A percentile compares a stretch with the other conserved stretches of the same genome.
These are phyloP conservation scores for Blastocystis sp. DNA, from an alignment of 352 stramenopile genomes.

Conservation along the genomic window DNA sequence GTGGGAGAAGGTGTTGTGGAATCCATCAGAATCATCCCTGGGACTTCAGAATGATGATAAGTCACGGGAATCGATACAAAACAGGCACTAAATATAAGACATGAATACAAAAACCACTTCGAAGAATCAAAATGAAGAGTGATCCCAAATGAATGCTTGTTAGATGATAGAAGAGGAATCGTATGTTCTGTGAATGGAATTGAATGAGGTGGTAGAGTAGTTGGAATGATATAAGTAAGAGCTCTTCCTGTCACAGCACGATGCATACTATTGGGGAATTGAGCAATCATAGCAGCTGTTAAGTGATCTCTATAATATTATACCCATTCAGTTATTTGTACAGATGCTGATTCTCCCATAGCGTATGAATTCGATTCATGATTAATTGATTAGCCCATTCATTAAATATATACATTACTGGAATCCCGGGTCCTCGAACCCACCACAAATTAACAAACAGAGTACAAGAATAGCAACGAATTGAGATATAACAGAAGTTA, in stretches of 20 bases:
- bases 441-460: background rate
- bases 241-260: too few species aligned
- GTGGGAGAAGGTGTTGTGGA: background rate
- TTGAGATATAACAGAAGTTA: background rate
- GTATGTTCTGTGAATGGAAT: too few species aligned
- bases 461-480: background rate
- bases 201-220: too few species aligned
- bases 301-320: too few species aligned
- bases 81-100: background rate
- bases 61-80: background rate
- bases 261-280: too few species aligned
- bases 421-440: background rate
- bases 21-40: background rate
- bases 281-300: too few species aligned
- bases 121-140: too few species aligned
- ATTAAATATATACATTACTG: conserved; percentile 26
- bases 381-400: conserved; percentile 4
- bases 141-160: too few species aligned
- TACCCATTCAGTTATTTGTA: too few species aligned
- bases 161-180: too few species aligned
- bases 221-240: too few species aligned
- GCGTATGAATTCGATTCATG: background rate
- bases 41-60: background rate
- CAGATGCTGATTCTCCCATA: background rate
- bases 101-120: background rate